Evolutionary conservation across 192 early-diverging fungal genomes (phyloP), one percentile per base, ranked within the genome.

Genomic region (Glomus cerebriforme): DNA sequence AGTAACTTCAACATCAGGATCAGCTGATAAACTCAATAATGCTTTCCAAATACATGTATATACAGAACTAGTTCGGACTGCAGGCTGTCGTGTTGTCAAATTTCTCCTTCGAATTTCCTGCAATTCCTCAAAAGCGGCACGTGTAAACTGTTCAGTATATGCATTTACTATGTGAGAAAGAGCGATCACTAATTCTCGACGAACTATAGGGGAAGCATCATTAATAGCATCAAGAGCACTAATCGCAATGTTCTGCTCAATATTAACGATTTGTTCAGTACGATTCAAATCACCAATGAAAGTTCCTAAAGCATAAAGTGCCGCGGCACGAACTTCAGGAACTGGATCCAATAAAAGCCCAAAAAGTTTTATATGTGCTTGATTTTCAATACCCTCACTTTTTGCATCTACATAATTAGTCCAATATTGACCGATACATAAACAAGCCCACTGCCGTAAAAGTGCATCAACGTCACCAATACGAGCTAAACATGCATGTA

Each of bases 161-260:
- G 91, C 86, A 74, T 90, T 83, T 15, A 96, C 94, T 37, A 94
- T 85, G 58, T 88, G 84, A 13, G 93, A 93, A 24, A 99, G 84
- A 15, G 91, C 87, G 45, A 90, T 82, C 35, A 94, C 95, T 8
- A 97, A 88, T 81, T 99, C 96, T 79, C 91, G 89, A 49, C 97
- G 89, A 15, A 99, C 97, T 79, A 97, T 88, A 26, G 96, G 95
- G 17, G 92, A 94, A 34, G 92, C 95, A 83, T 99, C 97, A 10
- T 90, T 81, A 19, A 91, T 90, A 4, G 90, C 90, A 62, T 85
- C 85, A 60, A 92, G 83, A 27, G 91, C 85, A 79, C 83, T 89
- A 45, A 91, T 92, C 54, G 87, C 92, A 75, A 96, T 88, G 68
- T 91, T 92, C 72, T 92, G 90, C 70, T 95, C 90, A 22, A 95